These are phyloP conservation scores for Phytopythium sindhum DNA, from an alignment of 352 stramenopile genomes.

Conservation along the genomic window DNA sequence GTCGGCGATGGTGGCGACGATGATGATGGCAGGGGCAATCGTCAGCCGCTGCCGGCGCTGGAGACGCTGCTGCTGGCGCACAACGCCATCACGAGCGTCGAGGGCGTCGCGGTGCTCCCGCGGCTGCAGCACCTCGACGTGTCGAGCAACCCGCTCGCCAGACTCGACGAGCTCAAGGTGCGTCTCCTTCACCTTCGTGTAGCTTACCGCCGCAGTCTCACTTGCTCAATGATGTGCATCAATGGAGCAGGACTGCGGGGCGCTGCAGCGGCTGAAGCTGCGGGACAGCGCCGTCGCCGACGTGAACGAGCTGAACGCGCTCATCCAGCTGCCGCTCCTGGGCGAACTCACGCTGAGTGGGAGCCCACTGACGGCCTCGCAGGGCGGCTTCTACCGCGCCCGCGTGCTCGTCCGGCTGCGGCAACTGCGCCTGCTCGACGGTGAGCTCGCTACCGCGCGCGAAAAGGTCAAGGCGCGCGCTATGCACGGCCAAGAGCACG, in stretches of 20 bases:
- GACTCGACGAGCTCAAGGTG: constrained; percentile 42
- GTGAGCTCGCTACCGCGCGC: constrained; percentile 48
- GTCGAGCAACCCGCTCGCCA: constrained; percentile 48
- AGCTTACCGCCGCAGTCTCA: neutral
- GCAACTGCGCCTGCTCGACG: constrained; percentile 54
- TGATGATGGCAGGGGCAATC: neutral
- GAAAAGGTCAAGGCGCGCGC: constrained; percentile 75
- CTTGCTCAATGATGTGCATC: neutral
- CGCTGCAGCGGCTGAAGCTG: constrained; percentile 53
- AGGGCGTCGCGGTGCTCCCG: constrained; percentile 41
- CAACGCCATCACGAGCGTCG: constrained; percentile 50
- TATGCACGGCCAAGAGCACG: constrained; percentile 70
- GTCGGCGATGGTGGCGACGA: neutral
- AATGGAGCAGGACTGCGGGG: constrained; percentile 36
- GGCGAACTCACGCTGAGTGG: constrained; percentile 36
- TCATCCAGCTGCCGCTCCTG: constrained; percentile 44
- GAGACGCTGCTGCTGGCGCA: constrained; percentile 48
- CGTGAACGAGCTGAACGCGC: constrained; percentile 61
- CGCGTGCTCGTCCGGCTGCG: constrained; percentile 56
- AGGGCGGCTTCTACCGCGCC: constrained; percentile 54
- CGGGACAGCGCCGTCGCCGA: constrained; percentile 42
- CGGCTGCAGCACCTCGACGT: constrained; percentile 51
- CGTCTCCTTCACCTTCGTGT: neutral
- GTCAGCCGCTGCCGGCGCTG: constrained; percentile 29
- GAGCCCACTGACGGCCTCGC: constrained; percentile 29